Percentiles rank a stretch among this genome's conserved stretches.
Evolutionary conservation across 2,329 filamentous ascomycete genomes (phyloP).

Genomic region (Bipolaris sorokiniana): DNA sequence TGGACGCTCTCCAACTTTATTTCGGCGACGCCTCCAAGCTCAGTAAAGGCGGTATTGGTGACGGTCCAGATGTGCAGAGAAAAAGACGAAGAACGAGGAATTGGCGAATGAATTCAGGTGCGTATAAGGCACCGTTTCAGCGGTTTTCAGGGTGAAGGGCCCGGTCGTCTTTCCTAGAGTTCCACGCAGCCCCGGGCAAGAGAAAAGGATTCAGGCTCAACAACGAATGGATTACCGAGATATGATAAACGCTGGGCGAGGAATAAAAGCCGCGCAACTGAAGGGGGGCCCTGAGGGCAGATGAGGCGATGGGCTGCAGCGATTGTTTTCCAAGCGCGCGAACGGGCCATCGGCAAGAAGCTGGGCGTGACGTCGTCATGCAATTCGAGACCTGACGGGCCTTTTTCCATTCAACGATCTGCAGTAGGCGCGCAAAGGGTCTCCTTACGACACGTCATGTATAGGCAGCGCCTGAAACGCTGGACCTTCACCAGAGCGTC

Average conservation of each 20-base stretch:
- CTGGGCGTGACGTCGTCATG: slow-evolving; percentile 30
- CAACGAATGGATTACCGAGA: background rate
- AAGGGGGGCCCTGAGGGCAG: background rate
- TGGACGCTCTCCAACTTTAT: background rate
- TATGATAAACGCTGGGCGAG: background rate
- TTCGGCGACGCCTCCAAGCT: background rate
- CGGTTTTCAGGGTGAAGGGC: background rate
- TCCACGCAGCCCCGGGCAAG: background rate
- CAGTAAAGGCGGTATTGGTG: background rate
- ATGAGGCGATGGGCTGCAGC: slow-evolving; percentile 6
- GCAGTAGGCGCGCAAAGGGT: slow-evolving; percentile 18
- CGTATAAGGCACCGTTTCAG: slow-evolving; percentile 4
- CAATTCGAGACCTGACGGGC: slow-evolving; percentile 19
- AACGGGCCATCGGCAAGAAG: slow-evolving; percentile 13
- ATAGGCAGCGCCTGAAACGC: slow-evolving; percentile 6
- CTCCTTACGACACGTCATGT: slow-evolving; percentile 15
- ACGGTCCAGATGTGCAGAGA: background rate
- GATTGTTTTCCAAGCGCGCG: slow-evolving; percentile 15
- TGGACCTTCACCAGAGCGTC: background rate
- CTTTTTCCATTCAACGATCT: slow-evolving; percentile 22
- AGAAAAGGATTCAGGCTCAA: background rate
- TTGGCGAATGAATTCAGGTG: slow-evolving; percentile 3
- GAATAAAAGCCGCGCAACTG: background rate
- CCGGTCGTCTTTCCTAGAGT: background rate
- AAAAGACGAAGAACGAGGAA: background rate